Percentiles rank a stretch among this genome's conserved stretches.
Evolutionary conservation across 441 rosid genomes (phyloP).

Genomic region (Erysimum pusillum): DNA sequence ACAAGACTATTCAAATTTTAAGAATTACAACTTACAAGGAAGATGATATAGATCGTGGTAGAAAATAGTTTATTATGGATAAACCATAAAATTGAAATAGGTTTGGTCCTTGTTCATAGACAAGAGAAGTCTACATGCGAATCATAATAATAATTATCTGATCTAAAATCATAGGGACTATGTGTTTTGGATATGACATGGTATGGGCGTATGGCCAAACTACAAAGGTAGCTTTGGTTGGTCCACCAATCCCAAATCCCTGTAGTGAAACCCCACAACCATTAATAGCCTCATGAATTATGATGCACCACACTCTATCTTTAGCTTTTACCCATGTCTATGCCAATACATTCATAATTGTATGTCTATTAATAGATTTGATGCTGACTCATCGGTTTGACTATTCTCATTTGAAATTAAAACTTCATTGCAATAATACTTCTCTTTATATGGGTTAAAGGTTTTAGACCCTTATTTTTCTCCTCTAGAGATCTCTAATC

Average conservation of each 20-base stretch:
- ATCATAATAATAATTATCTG: too few species aligned
- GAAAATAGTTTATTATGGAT: not conserved
- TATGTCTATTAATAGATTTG: conserved; percentile 23
- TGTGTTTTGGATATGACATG: conserved; percentile 32
- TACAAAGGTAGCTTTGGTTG: conserved; percentile 28
- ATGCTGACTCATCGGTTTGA: conserved; percentile 16
- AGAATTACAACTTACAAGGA: too few species aligned
- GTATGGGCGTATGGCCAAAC: conserved; percentile 26
- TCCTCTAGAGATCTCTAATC: not conserved
- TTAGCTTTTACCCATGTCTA: conserved; percentile 16
- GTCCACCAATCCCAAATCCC: conserved; percentile 37
- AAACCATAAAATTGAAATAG: too few species aligned
- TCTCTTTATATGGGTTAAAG: not conserved
- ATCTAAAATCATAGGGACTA: not conserved
- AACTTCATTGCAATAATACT: not conserved
- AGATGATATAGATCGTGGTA: not conserved
- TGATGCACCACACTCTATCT: conserved; percentile 35
- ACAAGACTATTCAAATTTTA: not conserved
- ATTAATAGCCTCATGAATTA: conserved; percentile 38
- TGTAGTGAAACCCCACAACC: conserved; percentile 18
- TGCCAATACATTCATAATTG: conserved; percentile 33
- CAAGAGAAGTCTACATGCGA: too few species aligned
- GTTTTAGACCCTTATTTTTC: not conserved
- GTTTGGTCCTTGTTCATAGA: too few species aligned
- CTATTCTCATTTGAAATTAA: conserved; percentile 12